A percentile compares a stretch with the other conserved stretches of the same genome.
Conservation (phyloP, 306 rosid genomes). For the Rubus idaeus region DNA sequence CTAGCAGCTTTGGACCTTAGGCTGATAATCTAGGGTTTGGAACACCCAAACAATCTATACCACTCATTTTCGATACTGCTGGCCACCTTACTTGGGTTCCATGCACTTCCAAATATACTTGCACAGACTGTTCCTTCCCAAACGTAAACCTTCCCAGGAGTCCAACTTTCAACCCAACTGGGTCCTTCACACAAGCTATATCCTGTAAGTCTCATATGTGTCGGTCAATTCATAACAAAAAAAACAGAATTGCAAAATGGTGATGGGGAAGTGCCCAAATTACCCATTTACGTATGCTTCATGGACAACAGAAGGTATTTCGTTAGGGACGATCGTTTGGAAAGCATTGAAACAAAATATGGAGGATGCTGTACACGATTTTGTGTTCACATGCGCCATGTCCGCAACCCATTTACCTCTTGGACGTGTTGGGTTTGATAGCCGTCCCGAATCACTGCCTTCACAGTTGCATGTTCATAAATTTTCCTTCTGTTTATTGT, state of each 20-base stretch:
- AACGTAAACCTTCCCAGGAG: background rate
- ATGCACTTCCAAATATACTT: background rate
- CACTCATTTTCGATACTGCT: background rate
- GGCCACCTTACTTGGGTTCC: conserved; percentile 7
- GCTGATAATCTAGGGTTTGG: too few species aligned
- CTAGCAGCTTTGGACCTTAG: too few species aligned
- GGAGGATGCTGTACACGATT: background rate
- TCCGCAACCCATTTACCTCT: background rate
- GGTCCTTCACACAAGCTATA: background rate
- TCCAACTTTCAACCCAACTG: background rate
- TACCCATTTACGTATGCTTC: background rate
- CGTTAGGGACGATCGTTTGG: background rate
- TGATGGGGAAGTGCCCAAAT: background rate
- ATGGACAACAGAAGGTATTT: background rate
- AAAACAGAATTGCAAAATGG: too few species aligned
- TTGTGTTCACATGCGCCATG: conserved; percentile 11
- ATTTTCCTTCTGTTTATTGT: conserved; percentile 17
- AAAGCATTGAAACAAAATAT: background rate
- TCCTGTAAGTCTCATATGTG: background rate
- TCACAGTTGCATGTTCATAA: conserved; percentile 8
- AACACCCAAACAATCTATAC: background rate
- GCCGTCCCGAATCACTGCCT: background rate
- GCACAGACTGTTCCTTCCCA: conserved; percentile 2
- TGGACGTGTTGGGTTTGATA: background rate
- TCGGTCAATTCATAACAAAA: background rate